Conservation (phyloP, 2,329 filamentous ascomycete species). For the Podosphaera fusca region DNA sequence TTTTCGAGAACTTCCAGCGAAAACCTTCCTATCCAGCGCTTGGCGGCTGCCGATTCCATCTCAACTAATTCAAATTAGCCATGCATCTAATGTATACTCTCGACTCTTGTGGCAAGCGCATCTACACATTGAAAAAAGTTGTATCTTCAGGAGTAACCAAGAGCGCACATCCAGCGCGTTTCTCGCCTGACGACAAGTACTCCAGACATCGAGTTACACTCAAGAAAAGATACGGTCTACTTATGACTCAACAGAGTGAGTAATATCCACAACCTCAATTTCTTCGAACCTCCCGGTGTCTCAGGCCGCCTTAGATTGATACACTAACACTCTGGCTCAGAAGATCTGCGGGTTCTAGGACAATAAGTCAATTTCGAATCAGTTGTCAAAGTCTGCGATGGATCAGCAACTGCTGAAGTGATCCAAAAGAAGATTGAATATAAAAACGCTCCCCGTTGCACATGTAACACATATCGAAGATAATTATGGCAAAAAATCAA, state of each 20-base stretch:
- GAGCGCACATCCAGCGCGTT: slow-evolving; percentile 84
- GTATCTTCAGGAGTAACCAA: slow-evolving; percentile 68
- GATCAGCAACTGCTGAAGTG: too few species aligned
- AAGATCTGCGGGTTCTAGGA: slow-evolving; percentile 20
- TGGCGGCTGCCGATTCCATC: too few species aligned
- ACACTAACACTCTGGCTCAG: slow-evolving; percentile 10
- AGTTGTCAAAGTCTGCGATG: too few species aligned
- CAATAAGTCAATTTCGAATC: neutral
- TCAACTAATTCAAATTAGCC: neutral
- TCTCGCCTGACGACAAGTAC: slow-evolving; percentile 98
- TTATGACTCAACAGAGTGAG: slow-evolving; percentile 58
- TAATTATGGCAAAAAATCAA: too few species aligned
- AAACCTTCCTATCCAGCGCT: too few species aligned
- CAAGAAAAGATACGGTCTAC: slow-evolving; percentile 76
- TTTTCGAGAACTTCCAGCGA: too few species aligned
- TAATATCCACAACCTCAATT: neutral
- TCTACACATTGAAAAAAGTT: slow-evolving; percentile 91
- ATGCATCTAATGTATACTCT: slow-evolving; percentile 76
- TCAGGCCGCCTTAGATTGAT: neutral
- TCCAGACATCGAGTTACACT: slow-evolving; percentile 85
- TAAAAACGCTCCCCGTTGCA: too few species aligned
- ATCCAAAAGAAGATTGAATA: too few species aligned
- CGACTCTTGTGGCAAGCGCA: slow-evolving; percentile 59
- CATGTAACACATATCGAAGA: too few species aligned
- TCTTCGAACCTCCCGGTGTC: neutral